Evolutionary conservation across 1,284 basidiomycete genomes (phyloP).

Genomic region (Papiliotrema fonsecae): DNA sequence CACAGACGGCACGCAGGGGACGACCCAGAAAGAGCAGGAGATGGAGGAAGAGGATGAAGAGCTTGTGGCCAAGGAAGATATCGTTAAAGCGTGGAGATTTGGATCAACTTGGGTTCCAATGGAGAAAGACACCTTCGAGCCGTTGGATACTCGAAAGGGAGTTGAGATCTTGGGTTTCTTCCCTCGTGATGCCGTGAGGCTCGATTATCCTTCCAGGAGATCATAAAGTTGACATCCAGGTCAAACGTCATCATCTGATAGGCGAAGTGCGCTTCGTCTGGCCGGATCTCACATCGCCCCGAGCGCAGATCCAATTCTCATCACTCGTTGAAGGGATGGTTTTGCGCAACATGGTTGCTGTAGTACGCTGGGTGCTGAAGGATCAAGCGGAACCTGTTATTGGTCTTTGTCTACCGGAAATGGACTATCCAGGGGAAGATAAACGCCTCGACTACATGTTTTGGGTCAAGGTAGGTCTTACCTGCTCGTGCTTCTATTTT

Average conservation of each 20-base stretch:
- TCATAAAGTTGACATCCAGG: slow-evolving; percentile 48
- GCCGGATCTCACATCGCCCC: slow-evolving; percentile 63
- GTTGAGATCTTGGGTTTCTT: slow-evolving; percentile 88
- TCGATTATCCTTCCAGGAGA: slow-evolving; percentile 1
- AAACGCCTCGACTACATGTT: slow-evolving; percentile 67
- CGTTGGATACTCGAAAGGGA: slow-evolving; percentile 67
- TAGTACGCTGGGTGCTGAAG: slow-evolving; percentile 71
- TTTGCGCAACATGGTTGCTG: slow-evolving; percentile 61
- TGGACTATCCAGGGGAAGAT: slow-evolving; percentile 52
- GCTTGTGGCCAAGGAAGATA: slow-evolving; percentile 42
- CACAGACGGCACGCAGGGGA: background rate
- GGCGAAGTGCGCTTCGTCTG: slow-evolving; percentile 85
- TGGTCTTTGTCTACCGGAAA: slow-evolving; percentile 64
- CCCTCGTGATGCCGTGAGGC: slow-evolving; percentile 59
- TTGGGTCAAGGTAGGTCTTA: slow-evolving; percentile 64
- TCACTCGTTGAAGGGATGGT: slow-evolving; percentile 79
- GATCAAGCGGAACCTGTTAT: slow-evolving; percentile 77
- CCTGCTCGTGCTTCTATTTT: no score
- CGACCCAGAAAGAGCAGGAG: background rate
- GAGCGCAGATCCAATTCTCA: slow-evolving; percentile 77
- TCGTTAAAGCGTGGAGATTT: slow-evolving; percentile 76
- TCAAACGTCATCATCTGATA: slow-evolving; percentile 74
- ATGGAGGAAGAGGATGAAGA: slow-evolving; percentile 46
- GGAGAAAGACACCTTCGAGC: slow-evolving; percentile 69
- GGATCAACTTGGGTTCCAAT: slow-evolving; percentile 83